Percentiles rank a stretch among this genome's conserved stretches.
Evolutionary conservation across 495 filamentous ascomycete species (phyloP).

Genomic region (Talaromyces ruber): DNA sequence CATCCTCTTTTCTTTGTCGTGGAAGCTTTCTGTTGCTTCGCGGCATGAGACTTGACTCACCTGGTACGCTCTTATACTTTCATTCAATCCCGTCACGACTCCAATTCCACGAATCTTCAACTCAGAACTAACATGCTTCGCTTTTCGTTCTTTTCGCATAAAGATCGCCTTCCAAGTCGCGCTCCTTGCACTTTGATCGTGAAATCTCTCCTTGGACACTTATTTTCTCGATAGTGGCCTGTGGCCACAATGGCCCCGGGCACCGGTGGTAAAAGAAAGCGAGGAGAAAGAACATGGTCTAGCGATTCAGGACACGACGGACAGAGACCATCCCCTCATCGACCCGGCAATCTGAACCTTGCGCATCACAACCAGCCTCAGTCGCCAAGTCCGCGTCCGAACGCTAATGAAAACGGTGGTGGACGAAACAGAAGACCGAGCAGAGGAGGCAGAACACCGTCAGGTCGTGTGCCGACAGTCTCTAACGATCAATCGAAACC

Average conservation of each 20-base stretch:
- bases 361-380: slow-evolving; percentile 45
- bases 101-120: background rate
- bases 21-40: background rate
- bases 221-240: background rate
- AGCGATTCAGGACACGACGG: slow-evolving; percentile 43
- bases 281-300: slow-evolving; percentile 44
- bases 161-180: background rate
- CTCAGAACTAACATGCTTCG: background rate
- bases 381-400: slow-evolving; percentile 22
- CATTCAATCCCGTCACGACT: background rate
- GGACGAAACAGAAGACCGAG: slow-evolving; percentile 33
- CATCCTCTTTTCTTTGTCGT: background rate
- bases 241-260: slow-evolving; percentile 40
- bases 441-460: slow-evolving; percentile 32
- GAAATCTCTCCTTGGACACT: background rate
- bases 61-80: slow-evolving; percentile 1
- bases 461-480: slow-evolving; percentile 21
- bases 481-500: slow-evolving; percentile 25
- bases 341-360: slow-evolving; percentile 49
- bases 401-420: slow-evolving; percentile 35
- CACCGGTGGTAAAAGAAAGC: slow-evolving; percentile 49
- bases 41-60: background rate
- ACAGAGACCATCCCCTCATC: slow-evolving; percentile 54
- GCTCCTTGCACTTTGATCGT: background rate
- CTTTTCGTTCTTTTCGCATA: background rate